phyloP scores from a whole-genome alignment of 306 rosid genomes.

The Adenanthera pavonina region DNA sequence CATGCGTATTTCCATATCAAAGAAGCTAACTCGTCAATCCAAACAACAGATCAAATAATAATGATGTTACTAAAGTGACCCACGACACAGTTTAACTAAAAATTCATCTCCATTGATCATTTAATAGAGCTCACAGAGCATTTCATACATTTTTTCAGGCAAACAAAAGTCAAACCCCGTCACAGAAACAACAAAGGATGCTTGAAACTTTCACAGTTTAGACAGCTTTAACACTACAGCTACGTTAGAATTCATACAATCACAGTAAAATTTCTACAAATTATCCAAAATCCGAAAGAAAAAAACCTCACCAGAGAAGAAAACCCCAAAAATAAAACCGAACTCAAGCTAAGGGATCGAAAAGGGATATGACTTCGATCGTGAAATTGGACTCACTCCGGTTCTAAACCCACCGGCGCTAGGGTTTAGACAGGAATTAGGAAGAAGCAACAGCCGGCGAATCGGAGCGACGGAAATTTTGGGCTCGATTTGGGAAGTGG shows the following conservation, averaged over 20 bases:
- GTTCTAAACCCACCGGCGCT: conserved; percentile 42
- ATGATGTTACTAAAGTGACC: conserved; percentile 13
- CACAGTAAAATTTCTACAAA: neutral
- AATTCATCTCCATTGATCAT: neutral
- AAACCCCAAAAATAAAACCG: conserved; percentile 5
- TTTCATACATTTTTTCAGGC: neutral
- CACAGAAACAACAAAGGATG: neutral
- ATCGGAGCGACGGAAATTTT: neutral
- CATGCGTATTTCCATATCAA: neutral
- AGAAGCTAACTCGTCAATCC: conserved; percentile 5
- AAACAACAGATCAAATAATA: conserved; percentile 33
- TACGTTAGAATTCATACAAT: conserved; percentile 24
- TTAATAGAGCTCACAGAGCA: neutral
- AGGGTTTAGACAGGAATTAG: neutral
- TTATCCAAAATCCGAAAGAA: conserved; percentile 1
- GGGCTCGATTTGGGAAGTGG: neutral
- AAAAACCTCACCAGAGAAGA: conserved; percentile 40
- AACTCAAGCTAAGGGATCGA: conserved; percentile 1
- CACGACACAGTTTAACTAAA: conserved; percentile 27
- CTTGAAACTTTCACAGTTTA: neutral
- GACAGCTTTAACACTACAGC: neutral
- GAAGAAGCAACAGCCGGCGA: neutral
- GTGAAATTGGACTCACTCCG: neutral
- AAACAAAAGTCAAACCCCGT: neutral
- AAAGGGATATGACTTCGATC: neutral